A percentile compares a stretch with the other conserved stretches of the same genome.
Conservation (phyloP, 116 monocot species). For the Iris pallida region DNA sequence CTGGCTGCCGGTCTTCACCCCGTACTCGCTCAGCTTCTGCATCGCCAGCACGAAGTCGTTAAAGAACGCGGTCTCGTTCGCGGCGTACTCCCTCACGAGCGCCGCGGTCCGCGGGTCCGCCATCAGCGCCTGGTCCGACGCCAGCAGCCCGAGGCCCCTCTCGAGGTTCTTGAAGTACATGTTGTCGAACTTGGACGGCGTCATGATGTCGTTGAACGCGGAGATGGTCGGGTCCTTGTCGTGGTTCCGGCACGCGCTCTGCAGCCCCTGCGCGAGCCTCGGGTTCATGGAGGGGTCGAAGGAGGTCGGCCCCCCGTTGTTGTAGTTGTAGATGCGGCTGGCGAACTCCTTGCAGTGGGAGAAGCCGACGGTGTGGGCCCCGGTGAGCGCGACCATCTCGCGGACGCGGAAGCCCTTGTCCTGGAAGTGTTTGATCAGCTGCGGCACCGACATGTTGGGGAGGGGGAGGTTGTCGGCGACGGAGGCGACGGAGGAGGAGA, state of each 20-base stretch:
- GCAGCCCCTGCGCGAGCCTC: slow-evolving; percentile 25
- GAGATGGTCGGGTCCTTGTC: slow-evolving; percentile 35
- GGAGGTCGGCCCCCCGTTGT: background rate
- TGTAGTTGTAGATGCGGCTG: slow-evolving; percentile 21
- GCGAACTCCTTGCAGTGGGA: slow-evolving; percentile 65
- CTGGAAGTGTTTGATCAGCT: slow-evolving; percentile 23
- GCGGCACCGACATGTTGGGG: slow-evolving; percentile 25
- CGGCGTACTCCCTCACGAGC: slow-evolving; percentile 46
- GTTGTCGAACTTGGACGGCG: slow-evolving; percentile 68
- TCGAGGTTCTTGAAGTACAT: slow-evolving; percentile 49
- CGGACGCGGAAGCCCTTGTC: slow-evolving; percentile 31
- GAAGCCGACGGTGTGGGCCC: slow-evolving; percentile 57
- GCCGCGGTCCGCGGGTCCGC: slow-evolving; percentile 34
- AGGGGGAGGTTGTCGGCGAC: slow-evolving; percentile 20
- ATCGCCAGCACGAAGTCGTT: slow-evolving; percentile 38
- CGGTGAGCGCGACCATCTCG: slow-evolving; percentile 44
- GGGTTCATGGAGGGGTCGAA: slow-evolving; percentile 45
- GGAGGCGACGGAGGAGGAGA: slow-evolving; percentile 17
- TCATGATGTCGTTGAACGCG: slow-evolving; percentile 60
- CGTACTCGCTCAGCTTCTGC: slow-evolving; percentile 38
- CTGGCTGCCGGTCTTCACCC: slow-evolving; percentile 33
- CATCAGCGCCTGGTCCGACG: slow-evolving; percentile 35
- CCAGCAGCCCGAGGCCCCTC: slow-evolving; percentile 39
- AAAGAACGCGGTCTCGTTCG: slow-evolving; percentile 44
- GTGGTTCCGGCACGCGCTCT: slow-evolving; percentile 45